These are phyloP conservation scores for Ascochyta clinopodiicola DNA, from an alignment of 2,329 filamentous ascomycete genomes.

Conservation along the genomic window DNA sequence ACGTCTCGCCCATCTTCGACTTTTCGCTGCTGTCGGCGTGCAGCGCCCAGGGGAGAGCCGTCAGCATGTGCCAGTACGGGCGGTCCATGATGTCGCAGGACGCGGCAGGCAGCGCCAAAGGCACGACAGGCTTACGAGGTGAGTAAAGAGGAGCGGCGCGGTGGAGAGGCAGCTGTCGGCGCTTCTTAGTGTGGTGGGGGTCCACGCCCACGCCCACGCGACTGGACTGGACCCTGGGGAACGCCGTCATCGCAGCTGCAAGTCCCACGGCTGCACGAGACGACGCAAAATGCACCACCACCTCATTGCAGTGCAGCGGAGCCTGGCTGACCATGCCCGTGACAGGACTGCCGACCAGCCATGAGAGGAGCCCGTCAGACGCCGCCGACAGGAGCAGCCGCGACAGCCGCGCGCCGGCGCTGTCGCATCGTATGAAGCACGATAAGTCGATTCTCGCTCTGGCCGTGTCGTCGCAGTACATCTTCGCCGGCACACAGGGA, in stretches of 20 bases:
- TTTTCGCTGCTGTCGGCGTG: slow-evolving; percentile 40
- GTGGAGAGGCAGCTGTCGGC: slow-evolving; percentile 2
- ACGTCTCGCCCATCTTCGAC: slow-evolving; percentile 21
- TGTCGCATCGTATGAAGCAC: slow-evolving; percentile 77
- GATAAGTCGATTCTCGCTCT: slow-evolving; percentile 82
- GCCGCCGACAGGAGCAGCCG: neutral
- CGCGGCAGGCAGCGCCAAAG: slow-evolving; percentile 10
- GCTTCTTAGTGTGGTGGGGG: slow-evolving; percentile 13
- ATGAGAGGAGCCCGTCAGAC: slow-evolving; percentile 32
- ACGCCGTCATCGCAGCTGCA: slow-evolving; percentile 31
- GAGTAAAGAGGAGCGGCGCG: slow-evolving; percentile 5
- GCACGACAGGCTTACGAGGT: slow-evolving; percentile 23
- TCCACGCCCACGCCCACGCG: neutral
- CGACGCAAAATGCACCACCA: slow-evolving; percentile 23
- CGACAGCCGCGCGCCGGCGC: slow-evolving; percentile 57
- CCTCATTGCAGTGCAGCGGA: slow-evolving; percentile 6
- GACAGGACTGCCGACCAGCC: slow-evolving; percentile 30
- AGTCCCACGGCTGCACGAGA: slow-evolving; percentile 6
- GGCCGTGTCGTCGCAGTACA: slow-evolving; percentile 77
- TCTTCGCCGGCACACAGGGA: slow-evolving; percentile 92
- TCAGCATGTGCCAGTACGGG: slow-evolving; percentile 39
- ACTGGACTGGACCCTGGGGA: slow-evolving; percentile 21
- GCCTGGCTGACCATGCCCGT: slow-evolving; percentile 36
- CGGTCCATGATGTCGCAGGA: slow-evolving; percentile 38
- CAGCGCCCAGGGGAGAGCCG: slow-evolving; percentile 29